A percentile compares a stretch with the other conserved stretches of the same genome.
Conservation (phyloP, 2,329 filamentous ascomycete genomes). For the Colletotrichum lindemuthianum region DNA sequence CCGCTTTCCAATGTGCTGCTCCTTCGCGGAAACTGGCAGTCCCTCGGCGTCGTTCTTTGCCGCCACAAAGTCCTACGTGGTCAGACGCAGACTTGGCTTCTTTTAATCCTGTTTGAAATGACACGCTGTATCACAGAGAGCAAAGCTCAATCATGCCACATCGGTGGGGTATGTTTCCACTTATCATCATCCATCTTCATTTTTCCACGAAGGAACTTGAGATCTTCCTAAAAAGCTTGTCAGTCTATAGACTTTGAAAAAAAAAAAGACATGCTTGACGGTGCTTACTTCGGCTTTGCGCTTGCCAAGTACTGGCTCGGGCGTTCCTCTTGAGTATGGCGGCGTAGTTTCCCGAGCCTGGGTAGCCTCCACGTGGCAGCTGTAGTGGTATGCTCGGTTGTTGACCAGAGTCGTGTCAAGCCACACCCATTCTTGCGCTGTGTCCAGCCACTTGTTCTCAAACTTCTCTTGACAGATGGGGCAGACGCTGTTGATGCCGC, state of each 20-base stretch:
- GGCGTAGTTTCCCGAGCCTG: slow-evolving; percentile 66
- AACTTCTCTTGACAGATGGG: slow-evolving; percentile 97
- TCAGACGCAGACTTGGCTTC: slow-evolving; percentile 1
- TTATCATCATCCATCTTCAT: slow-evolving; percentile 41
- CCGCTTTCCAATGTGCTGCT: slow-evolving; percentile 13
- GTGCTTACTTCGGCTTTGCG: slow-evolving; percentile 75
- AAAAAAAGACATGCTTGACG: neutral
- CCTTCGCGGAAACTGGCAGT: neutral
- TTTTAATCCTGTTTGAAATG: neutral
- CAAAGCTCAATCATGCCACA: neutral
- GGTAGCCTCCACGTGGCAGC: slow-evolving; percentile 85
- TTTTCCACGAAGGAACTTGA: slow-evolving; percentile 43
- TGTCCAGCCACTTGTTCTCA: slow-evolving; percentile 89
- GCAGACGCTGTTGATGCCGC: slow-evolving; percentile 80
- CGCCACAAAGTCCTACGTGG: neutral
- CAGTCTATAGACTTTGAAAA: slow-evolving; percentile 33
- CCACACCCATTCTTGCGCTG: slow-evolving; percentile 97
- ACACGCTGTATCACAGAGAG: neutral
- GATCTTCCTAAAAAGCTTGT: slow-evolving; percentile 45
- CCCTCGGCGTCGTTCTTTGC: slow-evolving; percentile 21
- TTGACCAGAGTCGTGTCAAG: slow-evolving; percentile 85
- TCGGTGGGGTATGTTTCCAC: slow-evolving; percentile 30
- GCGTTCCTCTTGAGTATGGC: slow-evolving; percentile 59
- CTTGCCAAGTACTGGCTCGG: slow-evolving; percentile 76
- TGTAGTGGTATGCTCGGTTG: slow-evolving; percentile 86